Percentiles rank a stretch among this genome's conserved stretches.
phyloP scores from a whole-genome alignment of 2,329 filamentous ascomycete genomes.

The Fusarium siculi region DNA sequence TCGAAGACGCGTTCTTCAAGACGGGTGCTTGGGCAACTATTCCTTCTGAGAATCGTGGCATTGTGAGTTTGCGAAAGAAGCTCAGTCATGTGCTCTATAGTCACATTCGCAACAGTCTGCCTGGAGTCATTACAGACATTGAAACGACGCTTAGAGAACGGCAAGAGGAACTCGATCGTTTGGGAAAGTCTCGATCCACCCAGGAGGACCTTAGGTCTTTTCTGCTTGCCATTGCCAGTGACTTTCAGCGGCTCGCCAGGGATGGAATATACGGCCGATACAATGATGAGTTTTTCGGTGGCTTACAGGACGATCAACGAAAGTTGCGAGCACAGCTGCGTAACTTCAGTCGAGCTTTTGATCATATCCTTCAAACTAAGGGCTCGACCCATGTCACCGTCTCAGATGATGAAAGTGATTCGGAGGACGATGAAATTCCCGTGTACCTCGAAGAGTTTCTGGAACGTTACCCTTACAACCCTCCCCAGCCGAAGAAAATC shows the following conservation, averaged over 20 bases:
- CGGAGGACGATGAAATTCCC: slow-evolving; percentile 17
- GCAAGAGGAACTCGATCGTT: neutral
- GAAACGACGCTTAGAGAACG: slow-evolving; percentile 37
- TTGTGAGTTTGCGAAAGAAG: neutral
- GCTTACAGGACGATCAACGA: slow-evolving; percentile 4
- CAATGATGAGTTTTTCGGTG: slow-evolving; percentile 52
- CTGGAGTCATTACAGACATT: slow-evolving; percentile 37
- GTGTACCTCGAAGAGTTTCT: slow-evolving; percentile 46
- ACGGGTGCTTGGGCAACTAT: slow-evolving; percentile 43
- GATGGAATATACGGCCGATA: slow-evolving; percentile 47
- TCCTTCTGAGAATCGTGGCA: neutral
- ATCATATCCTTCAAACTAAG: slow-evolving; percentile 39
- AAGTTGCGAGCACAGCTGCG: slow-evolving; percentile 48
- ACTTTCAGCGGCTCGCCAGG: slow-evolving; percentile 48
- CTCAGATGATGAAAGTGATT: neutral
- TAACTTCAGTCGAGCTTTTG: slow-evolving; percentile 47
- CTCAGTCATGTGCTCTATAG: neutral
- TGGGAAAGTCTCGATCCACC: slow-evolving; percentile 9
- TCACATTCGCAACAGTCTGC: neutral
- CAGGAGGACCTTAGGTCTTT: slow-evolving; percentile 46
- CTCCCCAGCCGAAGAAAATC: slow-evolving; percentile 43
- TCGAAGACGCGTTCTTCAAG: slow-evolving; percentile 49
- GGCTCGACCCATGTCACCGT: slow-evolving; percentile 39
- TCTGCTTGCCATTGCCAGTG: slow-evolving; percentile 49
- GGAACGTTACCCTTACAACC: slow-evolving; percentile 41